phyloP scores from a whole-genome alignment of 495 filamentous ascomycete genomes.

The Sabuloglossum arenarium region DNA sequence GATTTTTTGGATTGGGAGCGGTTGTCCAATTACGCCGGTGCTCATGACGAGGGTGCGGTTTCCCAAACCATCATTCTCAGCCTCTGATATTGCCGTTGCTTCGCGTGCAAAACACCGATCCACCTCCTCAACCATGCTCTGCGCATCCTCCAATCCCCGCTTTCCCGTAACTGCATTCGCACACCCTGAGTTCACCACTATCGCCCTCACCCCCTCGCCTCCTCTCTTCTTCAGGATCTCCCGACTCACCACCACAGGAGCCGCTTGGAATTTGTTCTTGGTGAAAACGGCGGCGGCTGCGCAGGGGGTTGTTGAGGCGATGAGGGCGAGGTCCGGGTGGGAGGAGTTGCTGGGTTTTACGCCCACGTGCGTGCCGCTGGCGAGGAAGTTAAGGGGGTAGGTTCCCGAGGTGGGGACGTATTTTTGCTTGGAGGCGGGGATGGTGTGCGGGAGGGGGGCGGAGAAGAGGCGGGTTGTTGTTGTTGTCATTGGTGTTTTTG shows the following conservation, averaged over 20 bases:
- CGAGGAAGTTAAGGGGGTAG: conserved; percentile 78
- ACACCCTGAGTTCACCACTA: conserved; percentile 90
- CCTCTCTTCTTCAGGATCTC: conserved; percentile 41
- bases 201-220: conserved; percentile 51
- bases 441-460: conserved; percentile 16
- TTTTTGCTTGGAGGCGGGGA: conserved; percentile 34
- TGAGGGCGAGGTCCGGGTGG: conserved; percentile 72
- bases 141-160: conserved; percentile 74
- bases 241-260: conserved; percentile 70
- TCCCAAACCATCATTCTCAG: conserved; percentile 30
- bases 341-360: conserved; percentile 82
- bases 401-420: conserved; percentile 71
- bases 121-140: conserved; percentile 56
- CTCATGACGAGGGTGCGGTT: conserved; percentile 81
- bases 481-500: neutral
- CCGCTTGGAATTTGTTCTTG: conserved; percentile 94
- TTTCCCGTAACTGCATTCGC: conserved; percentile 96
- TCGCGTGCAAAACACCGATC: conserved; percentile 36
- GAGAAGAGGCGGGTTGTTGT: conserved; percentile 14
- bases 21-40: conserved; percentile 94
- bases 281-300: conserved; percentile 92
- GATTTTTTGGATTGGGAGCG: conserved; percentile 82
- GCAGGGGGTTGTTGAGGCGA: conserved; percentile 73
- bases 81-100: neutral
- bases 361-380: conserved; percentile 74